Conservation (phyloP, 345 rosid genomes). For the Sapria himalayana region DNA sequence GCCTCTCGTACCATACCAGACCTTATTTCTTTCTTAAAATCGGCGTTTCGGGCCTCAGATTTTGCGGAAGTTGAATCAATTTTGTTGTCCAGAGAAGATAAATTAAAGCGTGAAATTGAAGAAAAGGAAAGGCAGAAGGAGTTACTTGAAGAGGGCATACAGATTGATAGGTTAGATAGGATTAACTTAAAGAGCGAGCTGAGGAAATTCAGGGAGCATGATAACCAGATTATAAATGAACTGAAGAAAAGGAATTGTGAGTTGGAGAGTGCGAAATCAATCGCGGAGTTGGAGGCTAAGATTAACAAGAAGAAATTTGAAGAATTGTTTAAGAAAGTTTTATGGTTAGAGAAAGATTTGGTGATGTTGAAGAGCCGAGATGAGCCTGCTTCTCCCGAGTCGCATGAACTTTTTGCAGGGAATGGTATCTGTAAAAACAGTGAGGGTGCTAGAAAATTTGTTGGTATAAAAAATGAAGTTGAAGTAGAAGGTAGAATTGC, state of each 20-base stretch:
- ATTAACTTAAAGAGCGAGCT: background rate
- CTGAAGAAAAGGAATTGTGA: constrained; percentile 4
- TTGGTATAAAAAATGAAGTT: too few relatives aligned
- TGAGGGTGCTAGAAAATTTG: too few relatives aligned
- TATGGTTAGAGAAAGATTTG: constrained; percentile 7
- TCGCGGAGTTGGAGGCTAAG: constrained; percentile 6
- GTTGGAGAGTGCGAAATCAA: constrained; percentile 4
- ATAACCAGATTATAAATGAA: background rate
- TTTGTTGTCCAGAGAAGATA: constrained; percentile 6
- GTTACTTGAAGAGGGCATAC: background rate
- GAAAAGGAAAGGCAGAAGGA: background rate
- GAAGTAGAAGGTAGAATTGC: too few relatives aligned
- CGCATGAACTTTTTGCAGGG: background rate
- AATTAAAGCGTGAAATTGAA: constrained; percentile 6
- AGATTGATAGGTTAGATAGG: background rate
- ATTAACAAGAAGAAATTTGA: constrained; percentile 4
- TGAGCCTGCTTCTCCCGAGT: background rate
- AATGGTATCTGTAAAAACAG: background rate
- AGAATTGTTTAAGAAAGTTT: constrained; percentile 9
- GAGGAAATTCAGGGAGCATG: background rate
- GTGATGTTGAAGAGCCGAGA: background rate
- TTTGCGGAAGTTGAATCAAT: constrained; percentile 6
- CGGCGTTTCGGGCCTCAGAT: constrained; percentile 2
- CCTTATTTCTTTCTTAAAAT: background rate
- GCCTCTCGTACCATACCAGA: constrained; percentile 1